Percentiles rank a stretch among this genome's conserved stretches.
Conservation (phyloP, 805 yeast species). For the Metschnikowia continentalis region DNA sequence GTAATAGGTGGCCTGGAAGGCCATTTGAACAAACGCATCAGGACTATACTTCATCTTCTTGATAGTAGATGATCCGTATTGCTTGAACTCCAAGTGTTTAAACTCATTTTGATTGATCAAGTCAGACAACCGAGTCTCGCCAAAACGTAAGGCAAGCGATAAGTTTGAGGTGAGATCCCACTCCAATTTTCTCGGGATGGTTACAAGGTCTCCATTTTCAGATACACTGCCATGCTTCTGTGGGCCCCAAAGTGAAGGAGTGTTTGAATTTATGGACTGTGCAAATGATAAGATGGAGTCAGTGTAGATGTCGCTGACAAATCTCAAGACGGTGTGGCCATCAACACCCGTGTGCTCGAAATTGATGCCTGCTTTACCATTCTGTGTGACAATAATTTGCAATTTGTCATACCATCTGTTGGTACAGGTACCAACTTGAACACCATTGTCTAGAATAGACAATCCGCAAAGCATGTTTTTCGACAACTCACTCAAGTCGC, state of each 20-base stretch:
- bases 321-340: slow-evolving; percentile 87
- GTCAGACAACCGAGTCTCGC: slow-evolving; percentile 85
- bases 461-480: slow-evolving; percentile 88
- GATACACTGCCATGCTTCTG: slow-evolving; percentile 18
- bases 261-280: slow-evolving; percentile 67
- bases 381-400: slow-evolving; percentile 80
- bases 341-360: slow-evolving; percentile 95
- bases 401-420: slow-evolving; percentile 94
- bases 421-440: slow-evolving; percentile 91
- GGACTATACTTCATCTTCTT: slow-evolving; percentile 86
- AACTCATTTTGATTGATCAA: slow-evolving; percentile 87
- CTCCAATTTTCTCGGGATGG: slow-evolving; percentile 81
- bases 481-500: slow-evolving; percentile 60
- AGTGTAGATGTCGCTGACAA: slow-evolving; percentile 86
- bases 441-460: slow-evolving; percentile 72
- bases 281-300: slow-evolving; percentile 89
- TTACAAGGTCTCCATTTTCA: slow-evolving; percentile 38
- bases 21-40: slow-evolving; percentile 92
- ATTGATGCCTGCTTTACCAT: slow-evolving; percentile 90
- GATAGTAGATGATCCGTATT: slow-evolving; percentile 71
- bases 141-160: slow-evolving; percentile 77
- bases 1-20: slow-evolving; percentile 88
- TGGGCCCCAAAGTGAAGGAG: slow-evolving; percentile 65
- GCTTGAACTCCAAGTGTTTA: slow-evolving; percentile 68
- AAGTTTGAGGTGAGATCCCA: slow-evolving; percentile 80